Conservation (phyloP, 164 flowering plant genomes). For the Platanus orientalis region DNA sequence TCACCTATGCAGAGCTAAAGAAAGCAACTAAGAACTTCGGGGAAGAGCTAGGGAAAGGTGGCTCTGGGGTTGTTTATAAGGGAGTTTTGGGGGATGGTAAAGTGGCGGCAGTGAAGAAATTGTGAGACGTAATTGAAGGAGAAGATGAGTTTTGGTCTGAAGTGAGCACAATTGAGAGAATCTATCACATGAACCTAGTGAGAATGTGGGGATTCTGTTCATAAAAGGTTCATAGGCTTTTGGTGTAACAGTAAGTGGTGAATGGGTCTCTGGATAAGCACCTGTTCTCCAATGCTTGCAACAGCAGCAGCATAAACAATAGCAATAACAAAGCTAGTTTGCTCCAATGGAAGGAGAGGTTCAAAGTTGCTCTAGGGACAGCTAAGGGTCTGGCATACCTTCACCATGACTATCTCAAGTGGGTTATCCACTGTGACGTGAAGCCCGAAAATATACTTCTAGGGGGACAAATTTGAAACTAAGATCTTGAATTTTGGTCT, state of each 20-base stretch:
- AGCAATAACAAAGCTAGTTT: neutral
- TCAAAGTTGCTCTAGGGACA: too few species aligned
- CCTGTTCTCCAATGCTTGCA: too few species aligned
- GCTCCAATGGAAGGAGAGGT: constrained; percentile 9
- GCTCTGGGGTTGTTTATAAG: too few species aligned
- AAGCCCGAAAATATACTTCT: constrained; percentile 8
- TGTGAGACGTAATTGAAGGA: constrained; percentile 19
- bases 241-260: constrained; percentile 19
- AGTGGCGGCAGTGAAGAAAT: too few species aligned
- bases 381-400: too few species aligned
- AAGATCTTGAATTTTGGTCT: constrained; percentile 25
- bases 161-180: constrained; percentile 20
- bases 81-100: too few species aligned
- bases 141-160: too few species aligned
- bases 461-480: constrained; percentile 13
- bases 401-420: constrained; percentile 6
- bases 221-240: constrained; percentile 10
- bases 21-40: too few species aligned
- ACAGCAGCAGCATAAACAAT: too few species aligned
- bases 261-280: constrained; percentile 17
- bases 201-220: too few species aligned
- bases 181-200: constrained; percentile 22
- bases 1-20: too few species aligned
- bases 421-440: constrained; percentile 7
- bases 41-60: too few species aligned